phyloP scores from a whole-genome alignment of 2,329 filamentous ascomycete genomes.

The Penicillium olsonii region DNA sequence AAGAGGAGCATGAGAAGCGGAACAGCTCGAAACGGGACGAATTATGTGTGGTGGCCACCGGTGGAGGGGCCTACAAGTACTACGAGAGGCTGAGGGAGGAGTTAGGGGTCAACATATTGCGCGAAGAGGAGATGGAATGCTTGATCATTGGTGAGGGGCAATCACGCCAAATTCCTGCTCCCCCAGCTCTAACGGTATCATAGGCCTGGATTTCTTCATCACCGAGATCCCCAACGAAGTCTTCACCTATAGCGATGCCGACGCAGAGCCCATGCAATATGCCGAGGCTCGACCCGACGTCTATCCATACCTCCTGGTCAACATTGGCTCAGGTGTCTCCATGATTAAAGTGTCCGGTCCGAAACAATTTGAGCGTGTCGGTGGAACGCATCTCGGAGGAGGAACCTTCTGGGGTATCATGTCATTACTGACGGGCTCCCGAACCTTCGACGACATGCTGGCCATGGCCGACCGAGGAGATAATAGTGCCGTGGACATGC shows the following conservation, averaged over 20 bases:
- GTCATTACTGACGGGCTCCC: conserved; percentile 86
- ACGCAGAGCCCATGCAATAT: conserved; percentile 86
- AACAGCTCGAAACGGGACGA: conserved; percentile 71
- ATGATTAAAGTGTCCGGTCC: conserved; percentile 97
- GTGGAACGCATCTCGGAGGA: conserved; percentile 89
- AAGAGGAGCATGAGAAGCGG: conserved; percentile 74
- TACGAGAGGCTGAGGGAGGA: conserved; percentile 86
- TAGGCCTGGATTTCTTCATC: conserved; percentile 97
- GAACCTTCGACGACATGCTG: conserved; percentile 97
- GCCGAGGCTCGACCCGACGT: conserved; percentile 75
- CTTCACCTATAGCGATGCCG: conserved; percentile 89
- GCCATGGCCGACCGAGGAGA: conserved; percentile 87
- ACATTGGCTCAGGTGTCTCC: conserved; percentile 94
- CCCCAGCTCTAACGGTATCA: neutral
- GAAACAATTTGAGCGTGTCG: conserved; percentile 82
- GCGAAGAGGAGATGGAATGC: conserved; percentile 99
- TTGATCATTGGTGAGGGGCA: conserved; percentile 75
- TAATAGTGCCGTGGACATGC: conserved; percentile 90
- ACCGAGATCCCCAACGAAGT: conserved; percentile 96
- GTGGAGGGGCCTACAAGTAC: conserved; percentile 94
- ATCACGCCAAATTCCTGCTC: neutral
- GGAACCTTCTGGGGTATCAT: conserved; percentile 97
- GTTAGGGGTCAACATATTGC: conserved; percentile 80
- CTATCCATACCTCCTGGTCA: conserved; percentile 96
- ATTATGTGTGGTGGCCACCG: conserved; percentile 91